Percentiles rank a stretch among this genome's conserved stretches.
Evolutionary conservation across 495 filamentous ascomycete genomes (phyloP).

Genomic region (Stereocaulon alpinum): DNA sequence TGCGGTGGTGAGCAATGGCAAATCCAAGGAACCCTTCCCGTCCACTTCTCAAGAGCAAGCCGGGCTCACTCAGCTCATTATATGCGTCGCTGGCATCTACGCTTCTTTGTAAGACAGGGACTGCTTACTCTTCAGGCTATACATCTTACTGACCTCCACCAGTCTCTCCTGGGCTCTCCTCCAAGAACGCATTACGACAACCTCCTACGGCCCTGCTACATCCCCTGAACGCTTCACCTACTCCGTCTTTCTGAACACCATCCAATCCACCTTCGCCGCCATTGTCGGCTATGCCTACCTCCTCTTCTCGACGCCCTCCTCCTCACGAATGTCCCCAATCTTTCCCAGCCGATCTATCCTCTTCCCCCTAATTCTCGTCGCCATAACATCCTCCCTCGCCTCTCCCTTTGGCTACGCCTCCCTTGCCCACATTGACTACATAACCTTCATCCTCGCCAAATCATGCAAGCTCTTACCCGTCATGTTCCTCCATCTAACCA

Average conservation of each 20-base stretch:
- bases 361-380: slow-evolving; percentile 71
- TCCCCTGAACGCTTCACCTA: slow-evolving; percentile 66
- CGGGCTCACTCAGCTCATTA: slow-evolving; percentile 59
- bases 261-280: slow-evolving; percentile 86
- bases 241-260: slow-evolving; percentile 88
- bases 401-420: slow-evolving; percentile 92
- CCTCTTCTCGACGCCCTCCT: slow-evolving; percentile 48
- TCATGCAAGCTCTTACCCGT: slow-evolving; percentile 95
- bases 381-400: slow-evolving; percentile 76
- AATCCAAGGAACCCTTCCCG: slow-evolving; percentile 24
- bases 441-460: slow-evolving; percentile 97
- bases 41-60: slow-evolving; percentile 33
- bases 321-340: slow-evolving; percentile 47
- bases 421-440: slow-evolving; percentile 92
- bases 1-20: slow-evolving; percentile 31
- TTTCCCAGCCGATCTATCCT: slow-evolving; percentile 69
- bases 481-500: slow-evolving; percentile 88
- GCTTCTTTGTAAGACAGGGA: slow-evolving; percentile 68
- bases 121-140: neutral
- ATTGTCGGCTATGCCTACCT: slow-evolving; percentile 76
- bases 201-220: slow-evolving; percentile 55
- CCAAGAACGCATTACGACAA: slow-evolving; percentile 96
- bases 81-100: slow-evolving; percentile 90
- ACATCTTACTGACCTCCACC: slow-evolving; percentile 4
- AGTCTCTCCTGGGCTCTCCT: slow-evolving; percentile 93